Conservation (phyloP, 352 stramenopile species). For the Peronospora destructor region DNA sequence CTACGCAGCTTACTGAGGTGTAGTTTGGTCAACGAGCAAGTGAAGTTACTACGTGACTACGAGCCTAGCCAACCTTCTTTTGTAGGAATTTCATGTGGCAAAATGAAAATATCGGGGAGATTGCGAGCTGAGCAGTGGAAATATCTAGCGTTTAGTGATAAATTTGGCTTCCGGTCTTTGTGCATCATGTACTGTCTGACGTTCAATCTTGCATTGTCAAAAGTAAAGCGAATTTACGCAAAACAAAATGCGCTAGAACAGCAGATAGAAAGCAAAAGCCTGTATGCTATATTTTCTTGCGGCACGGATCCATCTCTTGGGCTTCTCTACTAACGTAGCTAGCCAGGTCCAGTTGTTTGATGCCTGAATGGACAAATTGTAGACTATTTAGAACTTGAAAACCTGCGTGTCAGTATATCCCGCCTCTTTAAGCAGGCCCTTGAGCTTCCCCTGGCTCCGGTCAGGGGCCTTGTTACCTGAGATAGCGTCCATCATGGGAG, state of each 20-base stretch:
- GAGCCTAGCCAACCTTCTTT: background rate
- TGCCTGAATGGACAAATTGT: constrained; percentile 9
- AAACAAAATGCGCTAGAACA: constrained; percentile 12
- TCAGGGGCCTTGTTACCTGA: constrained; percentile 77
- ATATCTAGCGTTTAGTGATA: constrained; percentile 6
- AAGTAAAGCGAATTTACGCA: background rate
- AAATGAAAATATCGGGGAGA: constrained; percentile 1
- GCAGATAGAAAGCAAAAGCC: constrained; percentile 11
- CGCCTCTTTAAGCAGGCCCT: constrained; percentile 67
- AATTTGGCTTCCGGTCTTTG: constrained; percentile 3
- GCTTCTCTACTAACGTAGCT: constrained; percentile 9
- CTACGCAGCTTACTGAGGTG: constrained; percentile 50
- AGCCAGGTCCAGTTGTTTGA: constrained; percentile 14
- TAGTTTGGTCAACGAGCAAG: constrained; percentile 13
- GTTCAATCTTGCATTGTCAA: no score
- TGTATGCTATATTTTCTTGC: constrained; percentile 17
- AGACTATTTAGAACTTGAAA: constrained; percentile 57
- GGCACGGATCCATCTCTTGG: constrained; percentile 10
- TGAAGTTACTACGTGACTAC: constrained; percentile 7
- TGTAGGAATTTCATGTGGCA: constrained; percentile 1
- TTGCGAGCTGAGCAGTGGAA: background rate
- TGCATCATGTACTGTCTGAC: background rate
- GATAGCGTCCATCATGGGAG: constrained; percentile 71
- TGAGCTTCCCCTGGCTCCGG: constrained; percentile 66
- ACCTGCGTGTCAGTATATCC: constrained; percentile 50